Conservation (phyloP, 2,329 filamentous ascomycete genomes). For the Plectosphaerella cucumerina region DNA sequence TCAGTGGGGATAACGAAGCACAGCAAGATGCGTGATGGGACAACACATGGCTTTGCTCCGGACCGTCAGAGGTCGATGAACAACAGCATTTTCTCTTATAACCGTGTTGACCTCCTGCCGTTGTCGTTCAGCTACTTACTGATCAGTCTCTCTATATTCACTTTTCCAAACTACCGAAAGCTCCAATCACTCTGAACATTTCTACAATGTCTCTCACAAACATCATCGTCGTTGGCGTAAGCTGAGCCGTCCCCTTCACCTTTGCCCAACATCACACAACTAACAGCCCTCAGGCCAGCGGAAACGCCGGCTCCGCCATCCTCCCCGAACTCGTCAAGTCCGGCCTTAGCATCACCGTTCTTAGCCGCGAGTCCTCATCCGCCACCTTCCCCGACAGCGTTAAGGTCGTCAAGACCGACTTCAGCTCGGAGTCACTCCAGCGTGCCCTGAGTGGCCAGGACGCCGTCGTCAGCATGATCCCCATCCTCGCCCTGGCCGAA, state of each 20-base stretch:
- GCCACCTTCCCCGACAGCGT: constrained; percentile 28
- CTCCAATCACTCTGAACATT: too few species aligned
- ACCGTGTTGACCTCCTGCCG: too few species aligned
- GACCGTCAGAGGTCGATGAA: too few species aligned
- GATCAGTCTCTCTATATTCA: too few species aligned
- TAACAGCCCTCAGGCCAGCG: constrained; percentile 20
- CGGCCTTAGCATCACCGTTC: constrained; percentile 45
- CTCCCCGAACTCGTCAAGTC: constrained; percentile 23
- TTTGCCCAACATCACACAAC: background rate
- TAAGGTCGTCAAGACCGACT: constrained; percentile 39
- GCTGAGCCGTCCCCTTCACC: constrained; percentile 1
- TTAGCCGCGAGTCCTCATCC: constrained; percentile 41
- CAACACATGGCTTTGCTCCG: too few species aligned
- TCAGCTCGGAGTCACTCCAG: constrained; percentile 35
- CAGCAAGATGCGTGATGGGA: too few species aligned
- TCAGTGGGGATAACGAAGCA: too few species aligned
- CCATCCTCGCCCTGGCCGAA: constrained; percentile 30
- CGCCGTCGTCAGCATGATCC: constrained; percentile 49
- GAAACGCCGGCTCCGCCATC: constrained; percentile 24
- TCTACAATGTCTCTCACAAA: constrained; percentile 24
- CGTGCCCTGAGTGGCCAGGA: constrained; percentile 48
- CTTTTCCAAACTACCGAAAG: too few species aligned
- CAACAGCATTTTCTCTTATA: too few species aligned
- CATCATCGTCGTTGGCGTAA: constrained; percentile 30
- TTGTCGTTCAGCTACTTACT: too few species aligned